Conservation (phyloP, 2,329 filamentous ascomycete species). For the Lachnellula arida region DNA sequence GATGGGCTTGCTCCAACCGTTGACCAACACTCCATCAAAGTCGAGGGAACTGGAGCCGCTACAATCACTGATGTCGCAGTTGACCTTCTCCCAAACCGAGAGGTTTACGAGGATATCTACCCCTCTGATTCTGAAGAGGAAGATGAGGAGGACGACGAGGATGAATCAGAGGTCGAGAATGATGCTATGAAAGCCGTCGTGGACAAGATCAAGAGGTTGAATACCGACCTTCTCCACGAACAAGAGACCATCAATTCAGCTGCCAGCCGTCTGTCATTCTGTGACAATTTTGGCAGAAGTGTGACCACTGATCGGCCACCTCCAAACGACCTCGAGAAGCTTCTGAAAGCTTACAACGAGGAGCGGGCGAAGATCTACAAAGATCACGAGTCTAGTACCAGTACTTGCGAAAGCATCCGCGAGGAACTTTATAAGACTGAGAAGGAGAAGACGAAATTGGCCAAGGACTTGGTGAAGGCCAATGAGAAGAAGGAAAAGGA, state of each 20-base stretch:
- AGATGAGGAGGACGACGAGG: conserved; percentile 27
- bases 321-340: conserved; percentile 20
- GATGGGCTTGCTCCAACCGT: conserved; percentile 49
- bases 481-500: conserved; percentile 36
- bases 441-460: conserved; percentile 32
- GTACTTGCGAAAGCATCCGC: conserved; percentile 32
- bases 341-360: conserved; percentile 22
- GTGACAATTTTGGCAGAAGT: conserved; percentile 25
- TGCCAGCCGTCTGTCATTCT: conserved; percentile 22
- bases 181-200: conserved; percentile 21
- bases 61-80: conserved; percentile 60
- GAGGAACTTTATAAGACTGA: conserved; percentile 31
- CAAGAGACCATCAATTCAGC: conserved; percentile 32
- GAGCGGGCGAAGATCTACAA: conserved; percentile 33
- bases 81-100: conserved; percentile 48
- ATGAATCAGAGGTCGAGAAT: conserved; percentile 29
- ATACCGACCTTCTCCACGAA: conserved; percentile 19
- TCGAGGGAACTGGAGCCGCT: conserved; percentile 54
- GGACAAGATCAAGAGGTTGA: conserved; percentile 22
- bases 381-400: conserved; percentile 36
- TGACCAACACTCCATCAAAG: conserved; percentile 53
- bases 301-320: conserved; percentile 17
- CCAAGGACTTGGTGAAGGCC: conserved; percentile 23
- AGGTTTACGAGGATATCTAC: conserved; percentile 38
- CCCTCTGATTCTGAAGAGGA: conserved; percentile 33